These are phyloP conservation scores for Scopulariopsis brevicaulis DNA, from an alignment of 2,329 filamentous ascomycete genomes.

Conservation along the genomic window DNA sequence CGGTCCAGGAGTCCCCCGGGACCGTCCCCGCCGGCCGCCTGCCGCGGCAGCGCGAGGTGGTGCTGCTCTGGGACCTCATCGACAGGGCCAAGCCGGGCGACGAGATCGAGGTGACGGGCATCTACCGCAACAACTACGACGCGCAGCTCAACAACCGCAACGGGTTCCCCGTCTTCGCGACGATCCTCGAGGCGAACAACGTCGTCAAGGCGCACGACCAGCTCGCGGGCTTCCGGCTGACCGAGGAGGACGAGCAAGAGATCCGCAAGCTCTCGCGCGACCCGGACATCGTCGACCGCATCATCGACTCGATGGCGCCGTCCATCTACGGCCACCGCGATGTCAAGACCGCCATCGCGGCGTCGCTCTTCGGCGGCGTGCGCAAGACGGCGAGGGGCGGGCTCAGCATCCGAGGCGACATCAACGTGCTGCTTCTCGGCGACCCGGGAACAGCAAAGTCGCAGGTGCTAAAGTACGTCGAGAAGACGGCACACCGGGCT, in stretches of 20 bases:
- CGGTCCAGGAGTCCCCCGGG: conserved; percentile 90
- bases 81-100: conserved; percentile 95
- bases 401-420: conserved; percentile 89
- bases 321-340: conserved; percentile 96
- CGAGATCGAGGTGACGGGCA: conserved; percentile 92
- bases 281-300: conserved; percentile 83
- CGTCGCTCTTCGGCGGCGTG: conserved; percentile 91
- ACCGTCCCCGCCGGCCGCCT: conserved; percentile 93
- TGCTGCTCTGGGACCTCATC: conserved; percentile 93
- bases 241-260: conserved; percentile 84
- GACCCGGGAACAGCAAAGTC: conserved; percentile 98
- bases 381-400: conserved; percentile 82
- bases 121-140: conserved; percentile 97
- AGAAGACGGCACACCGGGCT: conserved; percentile 92
- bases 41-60: conserved; percentile 85
- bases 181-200: conserved; percentile 94
- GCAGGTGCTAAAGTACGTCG: conserved; percentile 92
- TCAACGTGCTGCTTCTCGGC: conserved; percentile 92
- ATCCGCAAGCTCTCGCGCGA: conserved; percentile 85
- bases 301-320: conserved; percentile 85
- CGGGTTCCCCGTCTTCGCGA: conserved; percentile 96
- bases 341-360: conserved; percentile 91
- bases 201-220: conserved; percentile 96
- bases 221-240: conserved; percentile 89
- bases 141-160: conserved; percentile 97